phyloP scores from a whole-genome alignment of 345 rosid species.

The Eucalyptus caleyi region DNA sequence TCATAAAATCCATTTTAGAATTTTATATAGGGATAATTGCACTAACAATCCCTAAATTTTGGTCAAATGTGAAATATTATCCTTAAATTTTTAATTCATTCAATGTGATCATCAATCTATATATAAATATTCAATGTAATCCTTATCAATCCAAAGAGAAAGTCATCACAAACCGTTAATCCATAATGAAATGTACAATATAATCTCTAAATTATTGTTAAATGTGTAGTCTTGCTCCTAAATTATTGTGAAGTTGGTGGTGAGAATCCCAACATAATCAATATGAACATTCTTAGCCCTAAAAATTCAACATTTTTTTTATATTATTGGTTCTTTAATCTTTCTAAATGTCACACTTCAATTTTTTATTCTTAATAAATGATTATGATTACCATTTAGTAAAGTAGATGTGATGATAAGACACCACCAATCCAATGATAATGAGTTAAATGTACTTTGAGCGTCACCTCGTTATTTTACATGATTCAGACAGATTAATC shows the following conservation, averaged over 20 bases:
- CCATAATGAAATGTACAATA: too few relatives aligned
- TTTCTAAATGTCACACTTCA: background rate
- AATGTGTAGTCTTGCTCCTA: background rate
- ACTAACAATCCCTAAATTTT: too few relatives aligned
- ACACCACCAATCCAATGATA: too few relatives aligned
- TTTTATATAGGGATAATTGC: background rate
- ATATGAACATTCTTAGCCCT: background rate
- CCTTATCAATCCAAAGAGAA: too few relatives aligned
- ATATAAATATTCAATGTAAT: background rate
- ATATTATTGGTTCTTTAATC: background rate
- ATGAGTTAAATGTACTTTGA: too few relatives aligned
- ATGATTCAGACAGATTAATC: too few relatives aligned
- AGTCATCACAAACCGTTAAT: too few relatives aligned
- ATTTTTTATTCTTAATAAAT: background rate
- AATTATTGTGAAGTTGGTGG: background rate
- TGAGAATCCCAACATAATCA: background rate
- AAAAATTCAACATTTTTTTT: background rate
- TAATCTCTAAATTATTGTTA: background rate
- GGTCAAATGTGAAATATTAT: too few relatives aligned
- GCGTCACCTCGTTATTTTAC: too few relatives aligned
- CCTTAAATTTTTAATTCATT: too few relatives aligned
- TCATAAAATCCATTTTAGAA: background rate
- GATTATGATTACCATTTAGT: background rate
- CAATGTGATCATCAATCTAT: fast-evolving
- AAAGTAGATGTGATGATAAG: background rate